Conservation (phyloP, 768 basidiomycete genomes). For the Psilocybe cyanescens region DNA sequence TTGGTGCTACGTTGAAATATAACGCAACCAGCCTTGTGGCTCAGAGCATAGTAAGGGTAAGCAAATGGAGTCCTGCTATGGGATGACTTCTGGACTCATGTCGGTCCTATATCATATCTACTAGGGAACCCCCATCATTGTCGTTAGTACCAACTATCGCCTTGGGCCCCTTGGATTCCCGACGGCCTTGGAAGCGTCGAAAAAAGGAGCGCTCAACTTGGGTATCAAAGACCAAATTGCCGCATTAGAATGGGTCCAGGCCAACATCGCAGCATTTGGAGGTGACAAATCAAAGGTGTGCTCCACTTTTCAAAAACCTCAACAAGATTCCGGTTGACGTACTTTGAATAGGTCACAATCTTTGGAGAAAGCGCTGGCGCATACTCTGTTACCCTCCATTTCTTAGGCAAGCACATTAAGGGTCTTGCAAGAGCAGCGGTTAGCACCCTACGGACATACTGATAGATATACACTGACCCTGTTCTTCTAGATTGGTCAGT, state of each 20-base stretch:
- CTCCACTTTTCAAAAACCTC: background rate
- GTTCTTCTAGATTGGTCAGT: slow-evolving; percentile 35
- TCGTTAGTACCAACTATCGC: slow-evolving; percentile 40
- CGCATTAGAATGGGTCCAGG: slow-evolving; percentile 56
- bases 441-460: background rate
- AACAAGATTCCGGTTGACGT: background rate
- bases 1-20: slow-evolving; percentile 25
- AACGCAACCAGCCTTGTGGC: slow-evolving; percentile 33
- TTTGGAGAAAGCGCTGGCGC: slow-evolving; percentile 56
- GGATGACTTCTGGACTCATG: background rate
- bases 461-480: too few relatives aligned
- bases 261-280: slow-evolving; percentile 60
- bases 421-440: slow-evolving; percentile 30
- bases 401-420: slow-evolving; percentile 27
- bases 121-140: slow-evolving; percentile 45
- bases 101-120: background rate
- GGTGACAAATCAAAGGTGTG: slow-evolving; percentile 42
- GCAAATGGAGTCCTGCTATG: background rate
- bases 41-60: slow-evolving; percentile 33
- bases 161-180: slow-evolving; percentile 48
- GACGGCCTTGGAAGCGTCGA: slow-evolving; percentile 37
- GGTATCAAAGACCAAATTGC: slow-evolving; percentile 45
- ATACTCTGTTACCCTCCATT: slow-evolving; percentile 34
- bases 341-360: slow-evolving; percentile 39
- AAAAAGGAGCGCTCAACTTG: slow-evolving; percentile 40